phyloP scores from a whole-genome alignment of 129 eudicot genomes.

The Helianthus tuberosus region DNA sequence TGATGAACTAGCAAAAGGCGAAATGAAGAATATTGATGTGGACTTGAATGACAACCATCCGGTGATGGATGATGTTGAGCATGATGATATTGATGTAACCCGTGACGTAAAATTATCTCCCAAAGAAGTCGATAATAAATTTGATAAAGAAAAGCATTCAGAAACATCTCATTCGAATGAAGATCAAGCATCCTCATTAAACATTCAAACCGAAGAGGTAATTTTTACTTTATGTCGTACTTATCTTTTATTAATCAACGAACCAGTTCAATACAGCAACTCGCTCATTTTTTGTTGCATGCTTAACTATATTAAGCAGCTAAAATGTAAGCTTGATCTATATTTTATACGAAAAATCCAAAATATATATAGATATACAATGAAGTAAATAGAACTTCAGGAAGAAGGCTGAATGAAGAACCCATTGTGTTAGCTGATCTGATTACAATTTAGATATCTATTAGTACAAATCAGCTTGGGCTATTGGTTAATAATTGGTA shows the following conservation, averaged over 20 bases:
- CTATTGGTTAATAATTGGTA: background rate
- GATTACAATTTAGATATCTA: background rate
- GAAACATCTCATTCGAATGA: conserved; percentile 22
- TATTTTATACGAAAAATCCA: background rate
- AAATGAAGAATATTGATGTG: conserved; percentile 16
- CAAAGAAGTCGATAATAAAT: conserved; percentile 21
- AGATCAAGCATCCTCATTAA: conserved; percentile 25
- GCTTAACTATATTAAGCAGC: conserved; percentile 11
- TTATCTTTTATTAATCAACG: background rate
- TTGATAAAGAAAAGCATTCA: conserved; percentile 31
- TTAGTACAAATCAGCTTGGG: conserved; percentile 18
- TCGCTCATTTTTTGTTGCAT: background rate
- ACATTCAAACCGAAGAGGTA: conserved; percentile 46
- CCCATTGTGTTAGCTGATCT: conserved; percentile 10
- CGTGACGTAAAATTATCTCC: conserved; percentile 23
- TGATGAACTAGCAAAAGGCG: conserved; percentile 25
- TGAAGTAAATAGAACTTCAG: conserved; percentile 16
- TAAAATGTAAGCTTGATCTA: background rate
- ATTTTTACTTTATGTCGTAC: conserved; percentile 13
- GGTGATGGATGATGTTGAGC: conserved; percentile 27
- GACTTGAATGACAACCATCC: conserved; percentile 20
- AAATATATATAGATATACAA: background rate
- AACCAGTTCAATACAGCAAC: conserved; percentile 9
- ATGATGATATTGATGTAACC: conserved; percentile 25
- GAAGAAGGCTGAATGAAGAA: conserved; percentile 14